Evolutionary conservation across 805 yeast species (phyloP), one percentile per base, ranked within the genome.

Genomic region (Candida nanaspora): DNA sequence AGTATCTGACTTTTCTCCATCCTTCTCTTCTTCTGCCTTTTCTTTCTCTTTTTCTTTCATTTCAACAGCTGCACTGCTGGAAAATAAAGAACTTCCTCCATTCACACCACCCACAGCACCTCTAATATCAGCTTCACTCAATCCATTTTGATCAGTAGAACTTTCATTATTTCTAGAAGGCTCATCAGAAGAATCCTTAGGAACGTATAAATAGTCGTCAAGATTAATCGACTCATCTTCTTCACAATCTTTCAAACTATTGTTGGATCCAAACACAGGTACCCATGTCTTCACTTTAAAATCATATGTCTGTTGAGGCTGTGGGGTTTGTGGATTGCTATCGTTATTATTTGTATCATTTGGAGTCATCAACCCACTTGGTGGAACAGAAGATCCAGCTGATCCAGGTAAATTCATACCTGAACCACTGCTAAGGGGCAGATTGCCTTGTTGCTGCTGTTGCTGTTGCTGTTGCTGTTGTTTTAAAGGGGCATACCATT

Each of bases 51-150:
- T 33, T 13, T 47, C 48, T 35, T 54, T 47, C 42, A 42, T 14
- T 14, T 48, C 51, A 36, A 46, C 53, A 14, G 62, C 62, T 3
- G 61, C 58, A 44, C 61, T 52, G 44, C 59, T 57, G 2, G 63
- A 55, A 33, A 60, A 59, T 21, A 56, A 39, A 7, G 48, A 43
- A 9, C 49, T 46, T 14, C 54, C 53, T n/a, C 52, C 59, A 27
- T 57, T 60, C 25, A 57, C 46, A 22, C 66, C 72, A 21, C 69
- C 68, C 14, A 63, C 69, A 1, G 71, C 70, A 25, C 67, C 68
- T 40, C 66, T 60, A 25, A 65, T 64, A 49, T 65, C 69, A 2
- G 67, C 67, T 39, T 56, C 63, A n/a, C 63, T 50, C 38, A 65
- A 46, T 1, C 63, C 65, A 20, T 41, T 42, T 19, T 42, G 50